Percentiles rank a stretch among this genome's conserved stretches.
These are phyloP conservation scores for Microdochium paspali DNA, from an alignment of 2,329 filamentous ascomycete species.

Conservation along the genomic window DNA sequence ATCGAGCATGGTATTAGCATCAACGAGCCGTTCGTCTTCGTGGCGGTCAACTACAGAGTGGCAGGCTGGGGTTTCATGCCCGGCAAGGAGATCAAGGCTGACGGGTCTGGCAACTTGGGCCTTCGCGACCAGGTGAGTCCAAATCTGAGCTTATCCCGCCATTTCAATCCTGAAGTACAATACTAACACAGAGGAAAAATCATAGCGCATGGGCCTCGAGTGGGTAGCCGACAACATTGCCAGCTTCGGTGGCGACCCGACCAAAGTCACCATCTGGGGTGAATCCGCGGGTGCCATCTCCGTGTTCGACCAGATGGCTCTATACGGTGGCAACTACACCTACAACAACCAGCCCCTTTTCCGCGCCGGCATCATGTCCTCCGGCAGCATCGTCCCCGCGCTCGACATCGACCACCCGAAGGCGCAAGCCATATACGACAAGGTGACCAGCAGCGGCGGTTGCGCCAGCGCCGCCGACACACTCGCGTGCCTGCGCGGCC, in stretches of 20 bases:
- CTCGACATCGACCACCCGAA: conserved; percentile 57
- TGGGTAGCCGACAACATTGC: conserved; percentile 74
- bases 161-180: not conserved
- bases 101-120: conserved; percentile 62
- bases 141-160: not conserved
- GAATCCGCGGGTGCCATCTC: conserved; percentile 65
- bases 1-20: conserved; percentile 31
- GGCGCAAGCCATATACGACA: conserved; percentile 55
- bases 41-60: conserved; percentile 70
- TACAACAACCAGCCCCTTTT: conserved; percentile 72
- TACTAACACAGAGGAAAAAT: not conserved
- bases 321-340: conserved; percentile 62
- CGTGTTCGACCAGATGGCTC: conserved; percentile 64
- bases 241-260: conserved; percentile 68
- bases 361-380: conserved; percentile 71
- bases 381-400: conserved; percentile 52
- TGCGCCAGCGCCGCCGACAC: conserved; percentile 49
- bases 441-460: conserved; percentile 49
- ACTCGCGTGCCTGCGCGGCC: conserved; percentile 54
- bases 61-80: conserved; percentile 67
- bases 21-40: conserved; percentile 61
- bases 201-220: conserved; percentile 50
- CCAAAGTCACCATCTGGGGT: conserved; percentile 74
- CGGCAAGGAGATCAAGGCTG: conserved; percentile 56
- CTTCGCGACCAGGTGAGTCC: conserved; percentile 51